These are phyloP conservation scores for Pseudomonodictys pantanalensis DNA, from an alignment of 495 filamentous ascomycete species.

Conservation along the genomic window DNA sequence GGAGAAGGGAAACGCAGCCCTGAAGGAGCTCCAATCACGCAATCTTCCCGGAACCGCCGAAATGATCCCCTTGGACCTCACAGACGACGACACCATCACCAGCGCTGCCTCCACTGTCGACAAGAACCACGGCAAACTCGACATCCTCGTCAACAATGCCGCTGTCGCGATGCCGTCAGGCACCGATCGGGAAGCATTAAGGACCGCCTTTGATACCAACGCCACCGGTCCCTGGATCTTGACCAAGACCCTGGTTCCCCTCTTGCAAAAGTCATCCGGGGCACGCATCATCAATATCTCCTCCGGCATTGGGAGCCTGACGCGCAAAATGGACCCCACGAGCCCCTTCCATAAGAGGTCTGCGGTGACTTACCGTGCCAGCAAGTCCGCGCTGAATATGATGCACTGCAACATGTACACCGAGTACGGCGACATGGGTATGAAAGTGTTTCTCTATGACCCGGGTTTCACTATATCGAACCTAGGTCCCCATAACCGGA, in stretches of 20 bases:
- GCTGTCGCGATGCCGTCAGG: neutral
- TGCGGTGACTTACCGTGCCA: conserved; percentile 34
- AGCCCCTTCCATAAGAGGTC: conserved; percentile 10
- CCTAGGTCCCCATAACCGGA: conserved; percentile 31
- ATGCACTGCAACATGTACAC: conserved; percentile 22
- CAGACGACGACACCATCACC: conserved; percentile 30
- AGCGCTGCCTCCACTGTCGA: conserved; percentile 13
- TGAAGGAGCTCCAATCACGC: conserved; percentile 33
- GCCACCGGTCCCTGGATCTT: conserved; percentile 39
- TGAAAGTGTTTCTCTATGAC: conserved; percentile 32
- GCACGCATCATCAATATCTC: conserved; percentile 40
- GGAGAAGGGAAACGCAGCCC: conserved; percentile 37
- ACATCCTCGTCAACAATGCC: conserved; percentile 33
- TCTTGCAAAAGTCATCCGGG: conserved; percentile 30
- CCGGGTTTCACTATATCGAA: conserved; percentile 39
- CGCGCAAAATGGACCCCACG: conserved; percentile 35
- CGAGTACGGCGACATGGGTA: conserved; percentile 12
- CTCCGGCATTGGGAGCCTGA: conserved; percentile 31
- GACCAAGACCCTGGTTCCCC: conserved; percentile 29
- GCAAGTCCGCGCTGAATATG: conserved; percentile 38
- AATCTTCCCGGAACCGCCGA: conserved; percentile 18
- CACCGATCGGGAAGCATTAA: conserved; percentile 11
- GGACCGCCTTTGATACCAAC: conserved; percentile 35
- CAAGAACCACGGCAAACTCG: conserved; percentile 25
- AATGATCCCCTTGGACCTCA: conserved; percentile 31